A percentile compares a stretch with the other conserved stretches of the same genome.
These are phyloP conservation scores for Taphrina wiesneri DNA, from an alignment of 1,139 yeast genomes.

Conservation along the genomic window DNA sequence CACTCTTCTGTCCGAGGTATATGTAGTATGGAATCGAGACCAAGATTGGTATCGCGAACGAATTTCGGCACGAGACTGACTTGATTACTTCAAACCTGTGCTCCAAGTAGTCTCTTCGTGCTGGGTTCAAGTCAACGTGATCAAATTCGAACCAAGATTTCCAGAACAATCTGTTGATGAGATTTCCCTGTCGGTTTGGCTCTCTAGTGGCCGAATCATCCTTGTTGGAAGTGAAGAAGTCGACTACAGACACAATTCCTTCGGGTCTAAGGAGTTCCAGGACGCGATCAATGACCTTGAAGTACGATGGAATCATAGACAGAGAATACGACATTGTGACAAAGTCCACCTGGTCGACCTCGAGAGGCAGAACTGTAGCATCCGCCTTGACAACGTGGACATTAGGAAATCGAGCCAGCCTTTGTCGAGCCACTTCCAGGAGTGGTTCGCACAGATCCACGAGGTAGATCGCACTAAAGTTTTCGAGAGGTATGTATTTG, in stretches of 20 bases:
- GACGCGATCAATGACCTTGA: constrained; percentile 65
- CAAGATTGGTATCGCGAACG: constrained; percentile 45
- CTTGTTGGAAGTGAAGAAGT: constrained; percentile 63
- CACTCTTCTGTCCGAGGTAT: constrained; percentile 59
- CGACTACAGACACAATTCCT: constrained; percentile 70
- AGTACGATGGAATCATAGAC: constrained; percentile 78
- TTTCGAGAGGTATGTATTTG: constrained; percentile 50
- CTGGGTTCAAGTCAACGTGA: constrained; percentile 72
- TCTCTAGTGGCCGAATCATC: constrained; percentile 7
- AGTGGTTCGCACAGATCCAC: constrained; percentile 76
- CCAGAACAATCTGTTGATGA: constrained; percentile 64
- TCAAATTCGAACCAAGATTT: constrained; percentile 85
- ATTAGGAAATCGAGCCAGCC: constrained; percentile 62
- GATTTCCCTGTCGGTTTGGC: constrained; percentile 22
- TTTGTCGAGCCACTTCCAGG: constrained; percentile 65
- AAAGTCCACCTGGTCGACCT: constrained; percentile 62
- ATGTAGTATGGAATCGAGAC: constrained; percentile 80
- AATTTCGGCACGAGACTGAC: constrained; percentile 67
- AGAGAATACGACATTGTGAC: constrained; percentile 76
- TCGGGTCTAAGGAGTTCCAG: constrained; percentile 55
- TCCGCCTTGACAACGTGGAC: constrained; percentile 73
- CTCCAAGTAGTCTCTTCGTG: constrained; percentile 79
- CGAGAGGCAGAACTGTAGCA: constrained; percentile 58
- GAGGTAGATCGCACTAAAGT: constrained; percentile 62
- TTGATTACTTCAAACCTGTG: constrained; percentile 78